phyloP scores from a whole-genome alignment of 352 stramenopile genomes.

The Phytophthora sp. region DNA sequence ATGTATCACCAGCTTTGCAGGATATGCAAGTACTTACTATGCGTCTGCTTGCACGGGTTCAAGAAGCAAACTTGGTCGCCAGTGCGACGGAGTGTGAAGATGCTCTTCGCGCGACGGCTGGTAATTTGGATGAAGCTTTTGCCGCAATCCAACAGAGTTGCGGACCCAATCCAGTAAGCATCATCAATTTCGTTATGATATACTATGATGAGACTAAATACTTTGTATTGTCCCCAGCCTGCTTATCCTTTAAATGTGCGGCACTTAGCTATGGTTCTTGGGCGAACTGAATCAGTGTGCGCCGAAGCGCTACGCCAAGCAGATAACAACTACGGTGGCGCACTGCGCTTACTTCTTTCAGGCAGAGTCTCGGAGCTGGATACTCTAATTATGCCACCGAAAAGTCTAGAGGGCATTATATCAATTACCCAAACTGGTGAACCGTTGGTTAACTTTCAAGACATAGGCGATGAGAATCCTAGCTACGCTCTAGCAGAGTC shows the following conservation, averaged over 20 bases:
- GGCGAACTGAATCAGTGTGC: conserved; percentile 55
- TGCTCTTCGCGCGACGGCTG: conserved; percentile 37
- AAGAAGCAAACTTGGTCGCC: conserved; percentile 35
- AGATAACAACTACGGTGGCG: conserved; percentile 53
- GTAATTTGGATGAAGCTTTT: conserved; percentile 42
- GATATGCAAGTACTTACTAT: conserved; percentile 32
- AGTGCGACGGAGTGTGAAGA: conserved; percentile 48
- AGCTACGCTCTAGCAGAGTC: conserved; percentile 78
- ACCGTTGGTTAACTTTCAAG: conserved; percentile 60
- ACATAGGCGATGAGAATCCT: conserved; percentile 79
- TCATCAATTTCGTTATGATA: background rate
- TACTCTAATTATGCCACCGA: conserved; percentile 8
- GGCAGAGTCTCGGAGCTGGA: conserved; percentile 39
- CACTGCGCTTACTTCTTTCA: conserved; percentile 69
- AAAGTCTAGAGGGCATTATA: background rate
- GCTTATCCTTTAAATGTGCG: conserved; percentile 47
- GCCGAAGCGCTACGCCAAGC: conserved; percentile 61
- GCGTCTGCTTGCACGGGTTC: conserved; percentile 31
- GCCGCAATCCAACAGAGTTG: conserved; percentile 15
- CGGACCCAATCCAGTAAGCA: conserved; percentile 15
- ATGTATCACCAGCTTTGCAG: conserved; percentile 9
- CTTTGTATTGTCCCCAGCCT: conserved; percentile 18
- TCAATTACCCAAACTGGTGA: no score
- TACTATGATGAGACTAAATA: conserved; percentile 3
- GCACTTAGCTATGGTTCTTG: conserved; percentile 58